Conservation (phyloP, 352 stramenopile species). For the Phytophthora hibernalis region DNA sequence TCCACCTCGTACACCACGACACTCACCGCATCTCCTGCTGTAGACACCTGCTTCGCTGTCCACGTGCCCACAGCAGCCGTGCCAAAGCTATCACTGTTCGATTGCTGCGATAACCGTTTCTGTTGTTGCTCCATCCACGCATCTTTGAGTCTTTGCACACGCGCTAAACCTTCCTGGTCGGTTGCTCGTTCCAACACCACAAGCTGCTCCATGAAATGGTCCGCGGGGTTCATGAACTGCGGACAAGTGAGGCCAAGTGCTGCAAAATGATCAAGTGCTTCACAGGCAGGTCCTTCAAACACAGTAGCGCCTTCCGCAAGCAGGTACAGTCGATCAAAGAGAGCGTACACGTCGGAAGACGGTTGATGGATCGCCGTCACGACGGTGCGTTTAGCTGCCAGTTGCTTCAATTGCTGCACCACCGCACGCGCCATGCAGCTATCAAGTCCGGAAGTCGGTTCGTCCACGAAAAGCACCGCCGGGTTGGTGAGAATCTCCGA, state of each 20-base stretch:
- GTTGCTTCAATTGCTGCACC: constrained; percentile 51
- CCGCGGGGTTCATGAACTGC: constrained; percentile 51
- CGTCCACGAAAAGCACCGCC: constrained; percentile 82
- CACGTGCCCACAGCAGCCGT: constrained; percentile 1
- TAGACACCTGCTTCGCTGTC: constrained; percentile 1
- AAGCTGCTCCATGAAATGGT: constrained; percentile 61
- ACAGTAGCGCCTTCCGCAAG: constrained; percentile 43
- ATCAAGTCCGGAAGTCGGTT: constrained; percentile 69
- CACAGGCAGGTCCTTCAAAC: constrained; percentile 42
- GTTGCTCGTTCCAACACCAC: constrained; percentile 47
- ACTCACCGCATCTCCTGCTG: constrained; percentile 11
- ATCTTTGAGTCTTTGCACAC: constrained; percentile 41
- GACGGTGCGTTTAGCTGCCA: constrained; percentile 81
- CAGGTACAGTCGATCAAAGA: constrained; percentile 53
- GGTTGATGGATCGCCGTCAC: constrained; percentile 87
- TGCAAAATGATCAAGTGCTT: constrained; percentile 45
- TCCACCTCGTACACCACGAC: constrained; percentile 39
- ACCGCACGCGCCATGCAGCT: constrained; percentile 56
- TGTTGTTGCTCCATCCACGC: constrained; percentile 28
- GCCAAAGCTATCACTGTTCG: not conserved
- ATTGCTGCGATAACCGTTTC: constrained; percentile 1
- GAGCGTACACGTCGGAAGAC: constrained; percentile 54
- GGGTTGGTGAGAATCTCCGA: constrained; percentile 82
- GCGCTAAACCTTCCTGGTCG: constrained; percentile 35
- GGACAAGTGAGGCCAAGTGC: constrained; percentile 41